Percentiles rank a stretch among this genome's conserved stretches.
phyloP scores from a whole-genome alignment of 495 filamentous ascomycete genomes.

The Cercophora newfieldiana region DNA sequence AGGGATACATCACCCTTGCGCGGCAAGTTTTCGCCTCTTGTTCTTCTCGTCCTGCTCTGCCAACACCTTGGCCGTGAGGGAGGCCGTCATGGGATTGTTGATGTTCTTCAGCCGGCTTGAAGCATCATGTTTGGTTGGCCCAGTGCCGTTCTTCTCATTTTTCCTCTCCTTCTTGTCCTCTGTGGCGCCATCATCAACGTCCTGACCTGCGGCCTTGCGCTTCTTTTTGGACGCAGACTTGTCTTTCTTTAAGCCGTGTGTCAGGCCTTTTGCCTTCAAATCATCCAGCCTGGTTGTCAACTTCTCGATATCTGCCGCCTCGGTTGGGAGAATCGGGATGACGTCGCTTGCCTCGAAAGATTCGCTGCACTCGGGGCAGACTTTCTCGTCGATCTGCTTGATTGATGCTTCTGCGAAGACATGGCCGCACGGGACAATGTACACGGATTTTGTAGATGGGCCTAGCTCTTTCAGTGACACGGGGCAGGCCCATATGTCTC shows the following conservation, averaged over 20 bases:
- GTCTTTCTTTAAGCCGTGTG: conserved; percentile 90
- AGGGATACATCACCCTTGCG: conserved; percentile 18
- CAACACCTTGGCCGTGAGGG: conserved; percentile 78
- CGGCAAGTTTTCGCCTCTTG: conserved; percentile 70
- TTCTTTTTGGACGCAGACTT: conserved; percentile 70
- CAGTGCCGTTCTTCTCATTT: conserved; percentile 21
- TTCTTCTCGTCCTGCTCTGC: conserved; percentile 81
- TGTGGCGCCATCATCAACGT: conserved; percentile 22
- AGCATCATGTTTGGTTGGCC: conserved; percentile 23
- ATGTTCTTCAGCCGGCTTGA: conserved; percentile 57
- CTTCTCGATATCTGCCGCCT: conserved; percentile 66
- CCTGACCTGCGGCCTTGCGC: conserved; percentile 49
- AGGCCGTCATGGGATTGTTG: conserved; percentile 83
- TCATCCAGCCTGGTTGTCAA: conserved; percentile 63
- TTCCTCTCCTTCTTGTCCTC: conserved; percentile 35
- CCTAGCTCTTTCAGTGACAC: conserved; percentile 86
- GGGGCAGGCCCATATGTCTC: conserved; percentile 73
- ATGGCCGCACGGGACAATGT: conserved; percentile 93
- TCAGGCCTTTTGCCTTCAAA: conserved; percentile 67
- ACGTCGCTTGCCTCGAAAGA: conserved; percentile 73
- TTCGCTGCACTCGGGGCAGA: conserved; percentile 69
- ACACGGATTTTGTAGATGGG: conserved; percentile 75
- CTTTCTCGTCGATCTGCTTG: conserved; percentile 63
- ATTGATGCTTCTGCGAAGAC: conserved; percentile 85
- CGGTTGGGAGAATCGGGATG: conserved; percentile 76